Conservation (phyloP, 73 alveolate species). For the Symbiodinium natans region DNA sequence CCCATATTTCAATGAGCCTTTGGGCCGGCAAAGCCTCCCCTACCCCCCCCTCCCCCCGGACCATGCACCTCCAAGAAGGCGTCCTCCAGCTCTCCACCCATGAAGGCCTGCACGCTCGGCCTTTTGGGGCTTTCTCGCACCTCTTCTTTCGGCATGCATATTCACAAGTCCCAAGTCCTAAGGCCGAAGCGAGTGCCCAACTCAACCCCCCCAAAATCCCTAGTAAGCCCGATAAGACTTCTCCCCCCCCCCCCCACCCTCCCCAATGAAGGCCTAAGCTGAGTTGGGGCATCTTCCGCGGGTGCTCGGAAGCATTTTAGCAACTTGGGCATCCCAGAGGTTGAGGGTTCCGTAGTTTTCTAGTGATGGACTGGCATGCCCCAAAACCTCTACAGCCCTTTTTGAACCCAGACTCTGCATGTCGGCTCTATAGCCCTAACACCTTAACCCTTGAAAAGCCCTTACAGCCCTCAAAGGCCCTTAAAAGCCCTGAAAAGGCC, state of each 20-base stretch:
- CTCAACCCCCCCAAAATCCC: neutral
- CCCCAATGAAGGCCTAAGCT: neutral
- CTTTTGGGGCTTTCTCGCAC: no score
- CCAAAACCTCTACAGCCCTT: no score
- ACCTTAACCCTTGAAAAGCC: no score
- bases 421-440: no score
- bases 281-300: conserved; percentile 31
- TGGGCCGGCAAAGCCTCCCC: neutral
- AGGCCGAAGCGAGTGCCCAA: neutral
- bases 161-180: neutral
- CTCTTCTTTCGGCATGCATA: neutral
- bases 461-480: no score
- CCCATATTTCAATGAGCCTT: neutral
- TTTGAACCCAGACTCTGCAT: no score
- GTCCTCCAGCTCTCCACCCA: neutral
- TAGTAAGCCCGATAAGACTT: neutral
- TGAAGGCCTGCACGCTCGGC: neutral
- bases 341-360: no score
- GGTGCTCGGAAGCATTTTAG: neutral
- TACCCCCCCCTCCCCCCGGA: neutral
- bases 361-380: no score
- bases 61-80: neutral
- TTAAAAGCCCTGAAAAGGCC: no score
- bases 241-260: neutral
- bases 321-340: neutral